Evolutionary conservation across 768 basidiomycete species (phyloP), one percentile per base, ranked within the genome.

Genomic region (Dentipellis sp.): DNA sequence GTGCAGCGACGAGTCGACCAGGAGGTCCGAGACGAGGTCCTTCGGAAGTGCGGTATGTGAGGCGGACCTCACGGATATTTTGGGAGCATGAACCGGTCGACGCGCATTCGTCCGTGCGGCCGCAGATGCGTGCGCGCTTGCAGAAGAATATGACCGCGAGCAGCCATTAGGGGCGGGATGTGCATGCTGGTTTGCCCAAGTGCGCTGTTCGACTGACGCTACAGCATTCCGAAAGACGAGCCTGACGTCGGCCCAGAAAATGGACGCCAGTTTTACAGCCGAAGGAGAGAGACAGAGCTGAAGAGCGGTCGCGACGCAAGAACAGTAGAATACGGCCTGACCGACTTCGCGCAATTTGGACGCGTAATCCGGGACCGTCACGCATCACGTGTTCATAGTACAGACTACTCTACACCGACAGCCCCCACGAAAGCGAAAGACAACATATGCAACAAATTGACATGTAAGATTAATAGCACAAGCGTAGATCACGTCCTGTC

Each of bases 1-100:
- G 29, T 21, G 59, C 48, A 8, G 39, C 52, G 52, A 60, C 58
- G 10, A 38, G 45, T 38, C 52, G 48, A 40, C 55, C 2, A 50
- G 29, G 22, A 35, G 22, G 11, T 50, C 48, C 9, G 17, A 17
- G 14, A 29, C 21, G 22, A 50, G 48, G 40, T 42, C 14, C 19
- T 42, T 42, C 14, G 40, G 40, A 3, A 14, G 14, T 14, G 40
- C 14, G 14, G 19, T 9, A 29, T 29, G 29, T 3, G 42, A 45
- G 14, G 48, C 48, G 8, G 22, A 23, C 17, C 22, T 50, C 22
- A 10, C 22, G 22, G 48, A 35, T 14, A 9, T 53, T 4, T 42
- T 38, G 1, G 52, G 40, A 29, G 37, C 16, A 23, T 14, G 6
- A 9, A n/a, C 42, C n/a, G 42, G 7, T 17, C 7, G n/a, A 45